Percentiles rank a stretch among this genome's conserved stretches.
Conservation (phyloP, 2,329 filamentous ascomycete genomes). For the Aureobasidium pullulans region DNA sequence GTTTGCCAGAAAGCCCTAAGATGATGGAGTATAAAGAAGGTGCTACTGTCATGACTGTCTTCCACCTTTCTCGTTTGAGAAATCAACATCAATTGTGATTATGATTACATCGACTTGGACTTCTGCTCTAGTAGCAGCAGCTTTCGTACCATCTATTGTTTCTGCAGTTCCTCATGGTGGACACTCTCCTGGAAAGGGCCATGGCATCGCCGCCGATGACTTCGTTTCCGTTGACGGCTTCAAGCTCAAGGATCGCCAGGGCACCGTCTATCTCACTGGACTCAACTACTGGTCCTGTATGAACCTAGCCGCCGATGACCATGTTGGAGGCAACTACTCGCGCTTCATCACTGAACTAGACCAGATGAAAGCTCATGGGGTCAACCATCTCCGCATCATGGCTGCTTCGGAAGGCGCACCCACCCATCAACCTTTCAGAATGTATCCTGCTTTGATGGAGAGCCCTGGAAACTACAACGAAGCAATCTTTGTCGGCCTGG, state of each 20-base stretch:
- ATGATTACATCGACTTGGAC: neutral
- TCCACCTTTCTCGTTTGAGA: neutral
- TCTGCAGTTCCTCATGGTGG: neutral
- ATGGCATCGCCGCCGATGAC: constrained; percentile 23
- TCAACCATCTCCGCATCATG: constrained; percentile 36
- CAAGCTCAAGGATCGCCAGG: constrained; percentile 28
- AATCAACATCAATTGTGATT: neutral
- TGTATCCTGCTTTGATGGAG: constrained; percentile 31
- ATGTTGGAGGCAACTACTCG: constrained; percentile 30
- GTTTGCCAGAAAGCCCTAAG: neutral
- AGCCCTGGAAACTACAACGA: constrained; percentile 33
- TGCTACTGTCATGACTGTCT: neutral
- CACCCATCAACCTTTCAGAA: constrained; percentile 32
- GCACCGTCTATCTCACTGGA: constrained; percentile 31
- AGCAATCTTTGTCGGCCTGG: constrained; percentile 30
- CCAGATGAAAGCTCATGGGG: constrained; percentile 33
- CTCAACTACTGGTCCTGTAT: constrained; percentile 37
- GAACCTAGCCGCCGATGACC: constrained; percentile 31
- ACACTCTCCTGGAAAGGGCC: neutral
- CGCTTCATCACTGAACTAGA: constrained; percentile 33
- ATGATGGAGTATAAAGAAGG: neutral
- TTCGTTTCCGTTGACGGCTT: constrained; percentile 30
- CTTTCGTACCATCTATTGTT: neutral
- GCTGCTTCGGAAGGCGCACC: constrained; percentile 32
- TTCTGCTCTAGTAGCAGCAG: neutral